Evolutionary conservation across 2,329 filamentous ascomycete genomes (phyloP), one percentile per base, ranked within the genome.

Genomic region (Neoascochyta sp.): DNA sequence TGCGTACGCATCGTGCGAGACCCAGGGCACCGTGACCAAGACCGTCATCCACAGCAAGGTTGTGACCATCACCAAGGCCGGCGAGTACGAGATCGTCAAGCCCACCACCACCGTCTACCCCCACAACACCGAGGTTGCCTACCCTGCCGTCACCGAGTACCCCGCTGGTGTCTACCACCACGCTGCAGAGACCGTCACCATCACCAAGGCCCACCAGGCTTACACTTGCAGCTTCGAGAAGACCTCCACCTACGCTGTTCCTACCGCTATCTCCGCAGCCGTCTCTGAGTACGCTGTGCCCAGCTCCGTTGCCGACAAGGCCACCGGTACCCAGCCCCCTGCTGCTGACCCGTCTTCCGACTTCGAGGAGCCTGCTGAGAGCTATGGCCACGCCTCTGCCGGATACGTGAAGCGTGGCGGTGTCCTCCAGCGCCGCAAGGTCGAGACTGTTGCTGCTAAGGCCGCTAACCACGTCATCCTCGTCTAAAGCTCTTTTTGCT

Each of bases 101-200:
- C 57, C 59, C 11, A 62, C 61, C 29, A 41, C 50, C 15, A 59
- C 62, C 28, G 24, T 34, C 23, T 52, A 48, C 22, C 50, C 45
- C 25, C 39, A 52, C 21, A 36, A 47, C 34, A 50, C 54, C 16
- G 41, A 32, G 29, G 50, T 56, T 19, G 49, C 27, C 26, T 62
- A 41, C 28, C 46, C 39, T 19, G 57, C 52, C 30, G 45, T 50
- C 18, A 43, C 34, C 7, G 28, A 40, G 14, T 54, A 52, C 38
- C 22, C 39, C 9, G 39, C 52, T 1, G 50, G 54, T 29, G 43
- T 57, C 16, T 59, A 59, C 43, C 44, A 50, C 30, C 45, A 57
- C 34, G 22, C 36, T 8, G 39, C 37, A 1, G 45, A 56, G 42
- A 55, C 49, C n/a, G 43, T 59, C 27, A 60, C 52, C n/a, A 46